Evolutionary conservation across 2,329 filamentous ascomycete species (phyloP).

Genomic region (Colletotrichum sp.): DNA sequence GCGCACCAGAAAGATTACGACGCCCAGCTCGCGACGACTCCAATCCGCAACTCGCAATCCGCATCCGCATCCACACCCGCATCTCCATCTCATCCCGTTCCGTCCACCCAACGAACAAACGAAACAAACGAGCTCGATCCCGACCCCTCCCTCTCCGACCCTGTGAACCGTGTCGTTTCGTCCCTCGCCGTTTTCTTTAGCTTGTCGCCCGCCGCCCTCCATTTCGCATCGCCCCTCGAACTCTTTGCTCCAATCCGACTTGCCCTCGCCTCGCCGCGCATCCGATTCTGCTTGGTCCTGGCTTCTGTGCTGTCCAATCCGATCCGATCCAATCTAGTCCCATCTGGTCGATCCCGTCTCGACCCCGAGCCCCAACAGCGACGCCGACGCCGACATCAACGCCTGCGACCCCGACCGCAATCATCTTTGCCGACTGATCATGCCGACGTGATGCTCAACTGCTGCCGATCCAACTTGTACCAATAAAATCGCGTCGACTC

Average conservation of each 20-base stretch:
- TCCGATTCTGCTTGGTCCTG: not conserved
- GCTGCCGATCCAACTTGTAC: not conserved
- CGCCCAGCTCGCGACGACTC: conserved; percentile 5
- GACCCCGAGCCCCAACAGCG: not conserved
- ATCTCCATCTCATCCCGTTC: not conserved
- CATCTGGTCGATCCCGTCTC: not conserved
- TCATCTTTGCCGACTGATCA: not conserved
- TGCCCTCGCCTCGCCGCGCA: not conserved
- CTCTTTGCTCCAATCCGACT: not conserved
- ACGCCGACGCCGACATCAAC: not conserved
- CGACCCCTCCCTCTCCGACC: not conserved
- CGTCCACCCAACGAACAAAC: not conserved
- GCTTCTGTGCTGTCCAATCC: not conserved
- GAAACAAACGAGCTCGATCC: not conserved
- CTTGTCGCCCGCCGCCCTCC: not conserved
- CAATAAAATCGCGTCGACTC: not conserved
- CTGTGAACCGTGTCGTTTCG: not conserved
- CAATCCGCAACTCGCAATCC: not conserved
- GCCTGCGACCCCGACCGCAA: not conserved
- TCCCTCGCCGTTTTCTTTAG: not conserved
- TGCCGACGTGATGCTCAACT: conserved; percentile 12
- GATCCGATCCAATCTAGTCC: not conserved
- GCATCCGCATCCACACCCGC: not conserved
- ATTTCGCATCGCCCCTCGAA: not conserved
- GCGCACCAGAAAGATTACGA: not conserved